A percentile compares a stretch with the other conserved stretches of the same genome.
These are phyloP conservation scores for Teratosphaeria destructans DNA, from an alignment of 2,329 filamentous ascomycete genomes.

Conservation along the genomic window DNA sequence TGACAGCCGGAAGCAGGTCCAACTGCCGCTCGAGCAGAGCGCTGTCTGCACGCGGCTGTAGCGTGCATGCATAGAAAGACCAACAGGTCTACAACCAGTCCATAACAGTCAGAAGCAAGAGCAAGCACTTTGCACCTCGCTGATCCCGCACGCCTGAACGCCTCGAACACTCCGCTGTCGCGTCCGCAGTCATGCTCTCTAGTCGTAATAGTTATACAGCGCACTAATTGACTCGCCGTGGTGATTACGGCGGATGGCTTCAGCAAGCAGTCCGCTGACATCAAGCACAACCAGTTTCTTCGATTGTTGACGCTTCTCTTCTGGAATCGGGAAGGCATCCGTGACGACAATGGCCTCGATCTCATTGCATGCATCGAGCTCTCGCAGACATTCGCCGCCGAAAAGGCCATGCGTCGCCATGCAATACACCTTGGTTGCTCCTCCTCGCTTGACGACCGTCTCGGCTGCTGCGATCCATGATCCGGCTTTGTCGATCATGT, in stretches of 20 bases:
- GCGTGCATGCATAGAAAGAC: neutral
- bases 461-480: slow-evolving; percentile 97
- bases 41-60: neutral
- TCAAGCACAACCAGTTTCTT: slow-evolving; percentile 85
- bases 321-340: slow-evolving; percentile 87
- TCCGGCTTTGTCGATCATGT: slow-evolving; percentile 96
- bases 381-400: slow-evolving; percentile 76
- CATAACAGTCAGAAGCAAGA: neutral
- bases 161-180: neutral
- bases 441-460: slow-evolving; percentile 86
- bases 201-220: slow-evolving; percentile 36
- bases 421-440: slow-evolving; percentile 89
- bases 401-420: slow-evolving; percentile 96
- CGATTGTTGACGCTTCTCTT: slow-evolving; percentile 57
- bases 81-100: neutral
- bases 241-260: slow-evolving; percentile 91
- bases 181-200: neutral
- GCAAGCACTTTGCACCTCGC: neutral
- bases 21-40: neutral
- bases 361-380: slow-evolving; percentile 84
- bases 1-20: neutral
- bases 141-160: neutral
- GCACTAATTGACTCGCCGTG: slow-evolving; percentile 73
- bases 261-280: slow-evolving; percentile 74
- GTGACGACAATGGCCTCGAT: slow-evolving; percentile 93